Percentiles rank a stretch among this genome's conserved stretches.
These are phyloP conservation scores for Trichosporon ovoides DNA, from an alignment of 1,284 basidiomycete genomes.

Conservation along the genomic window DNA sequence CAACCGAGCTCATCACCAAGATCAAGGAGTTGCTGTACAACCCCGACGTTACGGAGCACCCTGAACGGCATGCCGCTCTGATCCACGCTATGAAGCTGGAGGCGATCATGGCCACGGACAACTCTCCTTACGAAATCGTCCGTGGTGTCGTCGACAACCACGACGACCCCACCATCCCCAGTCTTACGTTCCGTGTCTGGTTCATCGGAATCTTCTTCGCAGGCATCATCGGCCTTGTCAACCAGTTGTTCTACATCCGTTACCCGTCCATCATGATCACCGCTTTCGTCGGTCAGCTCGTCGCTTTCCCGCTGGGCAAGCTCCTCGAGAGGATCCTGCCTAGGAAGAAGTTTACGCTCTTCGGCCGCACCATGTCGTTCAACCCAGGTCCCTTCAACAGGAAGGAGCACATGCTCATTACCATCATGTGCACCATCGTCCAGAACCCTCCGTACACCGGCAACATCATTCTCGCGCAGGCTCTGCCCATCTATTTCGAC, in stretches of 20 bases:
- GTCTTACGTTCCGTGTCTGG: conserved; percentile 81
- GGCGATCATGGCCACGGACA: conserved; percentile 34
- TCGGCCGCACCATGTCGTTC: conserved; percentile 20
- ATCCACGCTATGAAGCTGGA: conserved; percentile 34
- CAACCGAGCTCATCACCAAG: conserved; percentile 8
- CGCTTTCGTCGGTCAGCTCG: conserved; percentile 33
- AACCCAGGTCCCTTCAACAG: conserved; percentile 28
- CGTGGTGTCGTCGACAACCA: conserved; percentile 71
- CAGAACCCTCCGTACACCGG: conserved; percentile 45
- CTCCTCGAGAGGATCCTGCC: conserved; percentile 20
- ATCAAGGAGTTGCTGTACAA: conserved; percentile 17
- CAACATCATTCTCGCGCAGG: conserved; percentile 43
- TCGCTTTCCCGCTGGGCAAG: conserved; percentile 35
- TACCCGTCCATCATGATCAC: conserved; percentile 30
- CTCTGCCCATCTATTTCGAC: conserved; percentile 36
- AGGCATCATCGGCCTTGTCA: conserved; percentile 61
- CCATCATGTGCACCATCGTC: conserved; percentile 39
- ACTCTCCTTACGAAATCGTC: conserved; percentile 80
- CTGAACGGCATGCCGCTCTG: conserved; percentile 16
- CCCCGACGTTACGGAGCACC: conserved; percentile 12
- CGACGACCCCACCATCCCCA: conserved; percentile 71
- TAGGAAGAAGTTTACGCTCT: conserved; percentile 7
- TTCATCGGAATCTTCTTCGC: conserved; percentile 55
- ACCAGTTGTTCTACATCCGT: conserved; percentile 52
- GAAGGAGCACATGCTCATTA: conserved; percentile 44